Evolutionary conservation across 2,329 filamentous ascomycete genomes (phyloP), one percentile per base, ranked within the genome.

Genomic region (Cytospora leucostoma): DNA sequence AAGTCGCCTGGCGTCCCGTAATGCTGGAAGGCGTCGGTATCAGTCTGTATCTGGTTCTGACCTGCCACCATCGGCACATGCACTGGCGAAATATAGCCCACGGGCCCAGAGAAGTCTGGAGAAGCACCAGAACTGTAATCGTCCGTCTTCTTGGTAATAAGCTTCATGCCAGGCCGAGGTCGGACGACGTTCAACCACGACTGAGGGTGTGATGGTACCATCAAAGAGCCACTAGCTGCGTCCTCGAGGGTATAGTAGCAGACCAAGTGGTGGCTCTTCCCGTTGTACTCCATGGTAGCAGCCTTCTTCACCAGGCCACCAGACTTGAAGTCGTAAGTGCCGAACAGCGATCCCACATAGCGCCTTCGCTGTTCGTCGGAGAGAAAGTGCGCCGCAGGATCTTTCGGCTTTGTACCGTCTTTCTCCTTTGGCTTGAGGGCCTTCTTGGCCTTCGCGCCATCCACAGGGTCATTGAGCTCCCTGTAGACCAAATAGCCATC

Each of bases 291-390:
- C 47, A 97, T 86, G 69, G 89, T 94, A 75, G 97, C 93, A 0
- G 93, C 97, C 80, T 97, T 97, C 82, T 97, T 97, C 67, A 97
- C 85, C 49, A 97, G 77, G 0, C 93, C 93, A 1, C 87, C 84
- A 15, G 87, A 81, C 71, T 95, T 95, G 82, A 97, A 97, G 37
- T 88, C 86, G 70, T 97, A 97, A 0, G 90, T 93, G 75, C 96
- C 93, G n/a, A 94, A 85, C 13, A 97, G 80, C 0, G 92, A 96
- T 7, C 93, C 93, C 52, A 95, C 87, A 59, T 93, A 71, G 1
- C 75, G 71, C 60, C 80, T 71, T 51, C 78, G 74, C 0, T 70
- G 59, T 1, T 76, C 79, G 13, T 63, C 62, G 40, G 7, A 65
- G 44, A 12, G 59, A 53, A n/a, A 49, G 51, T 12, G 49, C 57